Evolutionary conservation across 805 yeast species (phyloP), one percentile per base, ranked within the genome.

Genomic region (Groenewaldozyma tartarivorans): DNA sequence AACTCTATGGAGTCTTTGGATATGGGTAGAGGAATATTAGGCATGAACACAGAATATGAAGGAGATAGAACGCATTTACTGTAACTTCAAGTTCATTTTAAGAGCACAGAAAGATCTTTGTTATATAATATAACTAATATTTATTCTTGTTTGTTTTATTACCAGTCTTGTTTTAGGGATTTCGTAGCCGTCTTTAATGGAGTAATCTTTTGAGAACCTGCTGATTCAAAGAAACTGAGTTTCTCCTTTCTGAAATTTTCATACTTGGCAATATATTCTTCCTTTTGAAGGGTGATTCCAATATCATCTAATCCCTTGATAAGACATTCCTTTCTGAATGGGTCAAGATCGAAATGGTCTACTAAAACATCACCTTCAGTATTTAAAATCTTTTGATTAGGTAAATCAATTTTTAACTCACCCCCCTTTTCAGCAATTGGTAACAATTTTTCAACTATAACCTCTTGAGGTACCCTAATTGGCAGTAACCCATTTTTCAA

Each of bases 291-390:
- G 39, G 98, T 92, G 56, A 92, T 74, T 33, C 96, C 96, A 64
- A 92, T 92, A 61, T 92, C 98, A 62, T 92, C 98, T 47, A 92
- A 77, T 48, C 98, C 98, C 51, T 92, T 86, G 42, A 90, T 69
- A 53, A 92, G 72, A 61, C 97, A 92, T 63, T 90, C 95, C 66
- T 88, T 87, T 72, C 96, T 81, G 73, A 88, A 92, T 26, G 68
- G 74, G 62, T 88, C 97, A 47, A 92, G 76, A 3, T 85, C 96
- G 52, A 92, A 92, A 50, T 81, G 72, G 13, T 78, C 87, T 24
- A 87, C 80, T 42, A 88, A 67, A 32, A 83, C 81, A 53, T 82
- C 81, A 43, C 80, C 87, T 41, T 75, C 67, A 46, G 75, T 71
- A 45, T 74, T 77, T 39, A 63, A 58, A 54, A 92, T 87, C 57